Evolutionary conservation across 2,329 filamentous ascomycete species (phyloP), one percentile per base, ranked within the genome.

Genomic region (Fonsecaea nubica): DNA sequence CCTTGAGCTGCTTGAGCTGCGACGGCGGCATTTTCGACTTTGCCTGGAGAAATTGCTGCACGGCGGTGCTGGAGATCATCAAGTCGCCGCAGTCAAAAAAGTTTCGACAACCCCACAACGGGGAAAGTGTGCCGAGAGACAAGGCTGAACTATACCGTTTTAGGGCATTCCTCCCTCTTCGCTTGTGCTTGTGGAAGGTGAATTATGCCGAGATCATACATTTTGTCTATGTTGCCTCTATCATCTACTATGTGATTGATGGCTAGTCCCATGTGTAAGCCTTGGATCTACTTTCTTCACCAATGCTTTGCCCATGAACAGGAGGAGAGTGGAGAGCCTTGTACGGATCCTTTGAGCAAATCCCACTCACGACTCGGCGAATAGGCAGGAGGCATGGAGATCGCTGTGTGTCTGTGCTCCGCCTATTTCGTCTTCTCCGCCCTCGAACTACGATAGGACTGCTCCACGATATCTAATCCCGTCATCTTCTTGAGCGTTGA

Each of bases 1-100:
- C 86, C 81, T 98, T 99, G 53, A 99, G 86, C 79, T 93, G 91
- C 81, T 98, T 99, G 65, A 99, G 86, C 83, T 99, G 96, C 12
- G 96, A 99, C 69, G 93, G 92, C 73, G 94, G 89, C 95, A 99
- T 99, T 53, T 35, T 42, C 18, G 57, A 40, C 40, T 32, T 50
- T 25, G 15, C 32, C 13, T 15, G 30, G 57, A 18, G 25, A 59
- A 25, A 25, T 8, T 48, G 21, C 21, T 18, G 45, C 45, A 50
- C 45, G 25, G 45, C 18, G 6, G 10, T 21, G 21, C 18, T 25
- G 9, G 45, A 25, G 21, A 50, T 50, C 3, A 18, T 25, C 25
- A 25, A 59, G 58, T 53, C 18, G 33, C 58, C n/a, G 58, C 58
- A 35, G 45, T 30, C 58, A 52, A 61, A 61, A 61, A 50, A 50